These are phyloP conservation scores for Fragilariopsis cylindrus DNA, from an alignment of 108 stramenopile species.

Conservation along the genomic window DNA sequence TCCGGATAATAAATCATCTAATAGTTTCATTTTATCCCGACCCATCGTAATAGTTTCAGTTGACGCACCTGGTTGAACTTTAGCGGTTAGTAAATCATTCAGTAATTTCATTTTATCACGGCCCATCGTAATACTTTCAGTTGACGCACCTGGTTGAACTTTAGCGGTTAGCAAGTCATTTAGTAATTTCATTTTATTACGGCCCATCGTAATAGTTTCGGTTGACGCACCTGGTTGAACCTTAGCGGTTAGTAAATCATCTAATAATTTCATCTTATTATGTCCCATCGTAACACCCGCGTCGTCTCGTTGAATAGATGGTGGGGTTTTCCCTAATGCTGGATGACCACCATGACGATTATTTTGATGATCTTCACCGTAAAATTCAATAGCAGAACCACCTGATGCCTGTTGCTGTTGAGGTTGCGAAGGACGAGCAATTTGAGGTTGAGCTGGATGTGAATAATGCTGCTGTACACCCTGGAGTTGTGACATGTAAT, in stretches of 20 bases:
- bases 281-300: background rate
- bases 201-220: slow-evolving; percentile 5
- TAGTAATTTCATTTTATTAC: slow-evolving; percentile 12
- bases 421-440: too few relatives aligned
- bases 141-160: background rate
- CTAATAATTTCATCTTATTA: slow-evolving; percentile 3
- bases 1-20: background rate
- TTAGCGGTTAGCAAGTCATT: background rate
- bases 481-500: too few relatives aligned
- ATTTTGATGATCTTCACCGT: slow-evolving; percentile 11
- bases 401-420: too few relatives aligned
- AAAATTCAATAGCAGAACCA: background rate
- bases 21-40: slow-evolving; percentile 2
- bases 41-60: background rate
- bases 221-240: background rate
- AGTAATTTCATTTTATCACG: slow-evolving; percentile 7
- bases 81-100: background rate
- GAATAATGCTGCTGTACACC: too few relatives aligned
- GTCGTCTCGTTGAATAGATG: background rate
- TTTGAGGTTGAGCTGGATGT: too few relatives aligned
- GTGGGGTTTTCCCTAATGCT: background rate
- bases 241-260: background rate
- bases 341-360: slow-evolving; percentile 8
- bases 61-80: background rate
- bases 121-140: background rate